phyloP scores from a whole-genome alignment of 169 alveolate genomes.

The Babesia bovis region DNA sequence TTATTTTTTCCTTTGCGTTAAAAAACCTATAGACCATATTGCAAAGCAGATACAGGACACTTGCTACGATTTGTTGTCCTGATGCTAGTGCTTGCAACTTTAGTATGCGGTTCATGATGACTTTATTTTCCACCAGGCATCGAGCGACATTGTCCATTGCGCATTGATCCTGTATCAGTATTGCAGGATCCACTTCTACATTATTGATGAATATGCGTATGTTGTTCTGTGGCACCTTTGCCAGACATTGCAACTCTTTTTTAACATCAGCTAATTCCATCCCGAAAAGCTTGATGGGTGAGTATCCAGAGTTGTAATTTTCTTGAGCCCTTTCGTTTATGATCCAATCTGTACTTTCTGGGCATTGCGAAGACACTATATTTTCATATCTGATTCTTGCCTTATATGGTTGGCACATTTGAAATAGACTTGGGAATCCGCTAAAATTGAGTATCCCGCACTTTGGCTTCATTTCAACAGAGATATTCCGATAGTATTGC shows the following conservation, averaged over 20 bases:
- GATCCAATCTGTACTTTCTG: background rate
- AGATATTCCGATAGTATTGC: conserved; percentile 32
- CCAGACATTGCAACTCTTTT: conserved; percentile 25
- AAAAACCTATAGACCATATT: background rate
- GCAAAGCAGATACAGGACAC: conserved; percentile 2
- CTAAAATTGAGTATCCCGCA: conserved; percentile 72
- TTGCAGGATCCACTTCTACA: conserved; percentile 38
- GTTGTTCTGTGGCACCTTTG: conserved; percentile 52
- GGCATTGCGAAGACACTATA: conserved; percentile 15
- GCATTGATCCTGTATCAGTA: background rate
- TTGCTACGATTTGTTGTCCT: conserved; percentile 40
- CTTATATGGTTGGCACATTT: conserved; percentile 69
- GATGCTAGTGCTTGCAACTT: conserved; percentile 38
- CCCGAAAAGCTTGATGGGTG: conserved; percentile 42
- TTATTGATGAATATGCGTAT: conserved; percentile 51
- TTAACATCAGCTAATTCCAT: conserved; percentile 19
- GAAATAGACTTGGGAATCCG: conserved; percentile 67
- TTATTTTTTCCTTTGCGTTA: background rate
- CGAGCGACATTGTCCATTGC: conserved; percentile 18
- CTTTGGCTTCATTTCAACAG: conserved; percentile 72
- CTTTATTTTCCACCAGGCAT: conserved; percentile 21
- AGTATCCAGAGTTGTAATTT: conserved; percentile 7
- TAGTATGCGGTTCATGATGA: background rate
- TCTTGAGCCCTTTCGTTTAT: background rate
- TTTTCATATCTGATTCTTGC: conserved; percentile 41